phyloP scores from a whole-genome alignment of 202 grass and related monocot species.

The Brachypodium distachyon region DNA sequence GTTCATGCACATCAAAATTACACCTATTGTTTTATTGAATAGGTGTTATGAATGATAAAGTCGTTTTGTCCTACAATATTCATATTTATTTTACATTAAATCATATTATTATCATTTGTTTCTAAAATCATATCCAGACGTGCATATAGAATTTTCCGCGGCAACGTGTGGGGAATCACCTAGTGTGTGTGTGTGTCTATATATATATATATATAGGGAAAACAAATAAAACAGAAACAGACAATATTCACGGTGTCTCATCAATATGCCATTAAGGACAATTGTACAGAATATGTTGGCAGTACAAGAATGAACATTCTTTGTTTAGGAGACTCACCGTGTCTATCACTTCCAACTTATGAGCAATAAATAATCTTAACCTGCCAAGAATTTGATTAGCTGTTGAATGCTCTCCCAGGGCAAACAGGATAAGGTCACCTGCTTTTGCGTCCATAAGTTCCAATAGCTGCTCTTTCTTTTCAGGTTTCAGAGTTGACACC shows the following conservation, averaged over 20 bases:
- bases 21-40: too few species aligned
- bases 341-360: constrained; percentile 70
- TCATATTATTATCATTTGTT: too few species aligned
- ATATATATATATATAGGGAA: too few species aligned
- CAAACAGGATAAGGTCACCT: constrained; percentile 92
- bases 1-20: too few species aligned
- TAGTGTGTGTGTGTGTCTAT: too few species aligned
- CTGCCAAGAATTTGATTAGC: constrained; percentile 69
- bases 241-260: background rate
- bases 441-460: constrained; percentile 43
- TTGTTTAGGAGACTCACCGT: constrained; percentile 36
- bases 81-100: too few species aligned
- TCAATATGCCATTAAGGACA: background rate
- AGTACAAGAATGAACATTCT: background rate
- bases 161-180: too few species aligned
- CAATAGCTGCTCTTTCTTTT: constrained; percentile 58
- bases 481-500: constrained; percentile 58
- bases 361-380: constrained; percentile 69
- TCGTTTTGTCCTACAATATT: too few species aligned
- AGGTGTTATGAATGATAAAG: too few species aligned
- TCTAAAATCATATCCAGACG: too few species aligned
- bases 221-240: constrained; percentile 10
- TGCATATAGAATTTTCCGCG: too few species aligned
- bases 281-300: background rate
- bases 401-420: constrained; percentile 54